Evolutionary conservation across 2,329 filamentous ascomycete species (phyloP), one percentile per base, ranked within the genome.

Genomic region (Chaetomium globosum): DNA sequence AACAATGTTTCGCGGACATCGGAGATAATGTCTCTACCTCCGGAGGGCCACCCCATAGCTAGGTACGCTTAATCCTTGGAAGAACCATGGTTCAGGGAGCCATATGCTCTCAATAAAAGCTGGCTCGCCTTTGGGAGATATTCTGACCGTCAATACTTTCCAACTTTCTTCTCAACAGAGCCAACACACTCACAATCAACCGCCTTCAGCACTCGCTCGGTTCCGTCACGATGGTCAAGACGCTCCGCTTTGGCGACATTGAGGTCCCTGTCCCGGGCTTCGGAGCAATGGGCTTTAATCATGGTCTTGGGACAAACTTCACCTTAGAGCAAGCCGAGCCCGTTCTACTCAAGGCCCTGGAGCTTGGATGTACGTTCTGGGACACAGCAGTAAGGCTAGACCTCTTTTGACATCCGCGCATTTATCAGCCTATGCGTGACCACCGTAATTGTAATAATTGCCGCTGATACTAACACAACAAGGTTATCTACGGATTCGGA

Each of bases 351-450:
- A 60, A 53, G 23, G 58, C 58, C 8, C 30, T 60, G 13, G 58
- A 60, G 59, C 49, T 61, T 21, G 59, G 59, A 28, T 61, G 59
- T 49, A 61, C 59, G n/a, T 61, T 61, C 49, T 61, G 59, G 59
- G 59, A 61, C 21, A 61, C 59, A 0, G 59, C 59, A 13, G 59
- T 61, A 43, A n/a, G n/a, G n/a, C n/a, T n/a, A n/a, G n/a, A n/a
- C n/a, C n/a, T n/a, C n/a, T n/a, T n/a, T n/a, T n/a, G n/a, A n/a
- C n/a, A n/a, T n/a, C n/a, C n/a, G n/a, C n/a, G n/a, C n/a, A n/a
- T n/a, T n/a, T n/a, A n/a, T n/a, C n/a, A n/a, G n/a, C n/a, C n/a
- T n/a, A n/a, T n/a, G n/a, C n/a, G n/a, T n/a, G n/a, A n/a, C n/a
- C n/a, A n/a, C n/a, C n/a, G n/a, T n/a, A n/a, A n/a, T n/a, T n/a